Evolutionary conservation across 495 filamentous ascomycete species (phyloP).

Genomic region (Beverwykella pulmonaria): DNA sequence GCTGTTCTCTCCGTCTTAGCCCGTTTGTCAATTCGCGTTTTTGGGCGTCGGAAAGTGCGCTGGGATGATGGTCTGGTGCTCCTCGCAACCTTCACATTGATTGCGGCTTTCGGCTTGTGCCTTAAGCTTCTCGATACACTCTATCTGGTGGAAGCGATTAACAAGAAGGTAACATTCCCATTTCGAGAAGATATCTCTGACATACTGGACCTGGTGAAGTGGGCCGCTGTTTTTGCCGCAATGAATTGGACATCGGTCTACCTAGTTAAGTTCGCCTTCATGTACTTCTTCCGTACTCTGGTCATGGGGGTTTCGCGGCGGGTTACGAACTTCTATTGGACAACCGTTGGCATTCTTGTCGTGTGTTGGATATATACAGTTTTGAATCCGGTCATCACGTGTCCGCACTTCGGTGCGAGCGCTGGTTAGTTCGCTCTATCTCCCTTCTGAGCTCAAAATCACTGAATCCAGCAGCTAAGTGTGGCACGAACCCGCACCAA

Average conservation of each 20-base stretch:
- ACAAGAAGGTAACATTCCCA: slow-evolving; percentile 5
- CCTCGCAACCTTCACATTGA: too few relatives aligned
- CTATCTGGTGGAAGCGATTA: slow-evolving; percentile 4
- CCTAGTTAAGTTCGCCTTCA: slow-evolving; percentile 9
- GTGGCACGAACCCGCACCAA: background rate
- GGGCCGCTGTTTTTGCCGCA: background rate
- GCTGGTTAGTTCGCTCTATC: background rate
- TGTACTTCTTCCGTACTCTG: slow-evolving; percentile 4
- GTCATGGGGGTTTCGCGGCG: background rate
- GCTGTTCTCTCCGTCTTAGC: too few relatives aligned
- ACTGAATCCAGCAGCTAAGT: slow-evolving; percentile 5
- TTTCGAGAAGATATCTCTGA: background rate
- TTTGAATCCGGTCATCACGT: too few relatives aligned
- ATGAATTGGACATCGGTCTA: slow-evolving; percentile 10
- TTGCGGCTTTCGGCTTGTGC: background rate
- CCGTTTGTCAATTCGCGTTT: background rate
- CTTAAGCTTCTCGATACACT: slow-evolving; percentile 1
- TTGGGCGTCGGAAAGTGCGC: too few relatives aligned
- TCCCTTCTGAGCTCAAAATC: too few relatives aligned
- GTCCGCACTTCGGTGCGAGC: too few relatives aligned
- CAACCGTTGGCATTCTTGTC: too few relatives aligned
- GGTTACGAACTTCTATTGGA: too few relatives aligned
- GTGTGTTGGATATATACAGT: background rate
- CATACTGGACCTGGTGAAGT: background rate
- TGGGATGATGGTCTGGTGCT: too few relatives aligned